Base-by-base conservation (phyloP, 2,329 filamentous ascomycete genomes). In the Phyllosticta citrichinensis region DNA sequence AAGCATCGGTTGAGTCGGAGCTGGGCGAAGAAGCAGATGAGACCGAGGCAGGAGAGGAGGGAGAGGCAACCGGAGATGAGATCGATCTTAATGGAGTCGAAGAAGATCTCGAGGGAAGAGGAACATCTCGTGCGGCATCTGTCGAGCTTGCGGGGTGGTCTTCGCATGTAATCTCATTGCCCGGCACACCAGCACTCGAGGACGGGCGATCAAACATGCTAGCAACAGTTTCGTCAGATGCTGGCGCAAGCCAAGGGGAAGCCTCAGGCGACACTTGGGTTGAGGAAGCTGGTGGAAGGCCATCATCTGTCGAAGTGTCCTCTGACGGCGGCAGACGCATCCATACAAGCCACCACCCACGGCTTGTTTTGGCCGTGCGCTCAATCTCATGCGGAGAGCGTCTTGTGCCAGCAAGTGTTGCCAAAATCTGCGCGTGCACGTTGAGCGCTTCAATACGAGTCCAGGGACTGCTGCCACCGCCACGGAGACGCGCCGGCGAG, bases 271-370 rank as follows among this genome's bases (percentile, higher is more conserved):
- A 30, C 19, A 9, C 11, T 8, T 17, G 17, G 5, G 3, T n/a
- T 19, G 52, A 54, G 52, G 52, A 14, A 17, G 17, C 11, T 24
- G 8, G 19, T 30, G 19, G 11, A 5, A 14, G 20, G 8, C 33
- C 19, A 22, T 51, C 40, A 5, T 53, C 52, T 12, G 3, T 19
- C 6, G 20, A 4, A 35, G 17, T 14, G n/a, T 35, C 20, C 17
- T 50, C 19, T 10, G 61, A 60, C 10, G 62, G 62, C 19, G 72
- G 71, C 0, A 85, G 70, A 9, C 82, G 78, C 70, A 86, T 80
- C 84, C 84, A 87, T 22, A 86, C 80, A 2, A 87, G 77, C 84
- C 84, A 87, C 84, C 84, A 87, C 6, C 82, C 82, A n/a, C 84
- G 78, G 52, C 73, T 79, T 0, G 84, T 86, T 70, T 86, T 87